A percentile compares a stretch with the other conserved stretches of the same genome.
phyloP scores from a whole-genome alignment of 192 early-diverging fungal genomes.

The Funneliformis geosporum region DNA sequence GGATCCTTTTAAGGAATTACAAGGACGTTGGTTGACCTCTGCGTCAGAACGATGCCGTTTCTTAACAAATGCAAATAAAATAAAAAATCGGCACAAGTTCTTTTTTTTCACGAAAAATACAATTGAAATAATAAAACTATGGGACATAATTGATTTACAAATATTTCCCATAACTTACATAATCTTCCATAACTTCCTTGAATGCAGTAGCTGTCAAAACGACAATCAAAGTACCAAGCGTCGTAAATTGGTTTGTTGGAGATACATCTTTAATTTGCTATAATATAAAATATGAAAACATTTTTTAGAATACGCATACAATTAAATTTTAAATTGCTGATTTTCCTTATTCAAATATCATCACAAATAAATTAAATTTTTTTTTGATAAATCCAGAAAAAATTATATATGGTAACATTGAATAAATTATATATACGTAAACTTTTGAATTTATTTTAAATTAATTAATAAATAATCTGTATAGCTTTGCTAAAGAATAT shows the following conservation, averaged over 20 bases:
- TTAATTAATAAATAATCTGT: background rate
- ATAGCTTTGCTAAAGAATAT: background rate
- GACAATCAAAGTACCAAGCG: slow-evolving; percentile 78
- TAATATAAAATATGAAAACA: background rate
- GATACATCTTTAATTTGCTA: slow-evolving; percentile 95
- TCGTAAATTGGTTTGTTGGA: slow-evolving; percentile 88
- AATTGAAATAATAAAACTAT: background rate
- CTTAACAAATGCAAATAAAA: slow-evolving; percentile 18
- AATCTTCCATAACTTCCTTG: slow-evolving; percentile 95
- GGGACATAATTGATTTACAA: background rate
- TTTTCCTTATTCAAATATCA: background rate
- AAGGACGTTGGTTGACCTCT: slow-evolving; percentile 69
- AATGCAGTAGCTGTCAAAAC: slow-evolving; percentile 87
- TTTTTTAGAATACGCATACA: background rate
- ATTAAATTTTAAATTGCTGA: background rate
- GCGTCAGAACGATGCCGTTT: slow-evolving; percentile 76
- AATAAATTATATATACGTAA: background rate
- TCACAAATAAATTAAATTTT: too few species aligned
- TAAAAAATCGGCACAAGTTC: background rate
- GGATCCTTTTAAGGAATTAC: slow-evolving; percentile 59
- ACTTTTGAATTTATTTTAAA: background rate
- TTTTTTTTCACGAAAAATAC: too few species aligned
- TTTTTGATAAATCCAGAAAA: too few species aligned
- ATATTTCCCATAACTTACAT: slow-evolving; percentile 40
- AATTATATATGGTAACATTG: too few species aligned